Evolutionary conservation across 805 yeast genomes (phyloP).

Genomic region (Wickerhamomyces xylosicus): DNA sequence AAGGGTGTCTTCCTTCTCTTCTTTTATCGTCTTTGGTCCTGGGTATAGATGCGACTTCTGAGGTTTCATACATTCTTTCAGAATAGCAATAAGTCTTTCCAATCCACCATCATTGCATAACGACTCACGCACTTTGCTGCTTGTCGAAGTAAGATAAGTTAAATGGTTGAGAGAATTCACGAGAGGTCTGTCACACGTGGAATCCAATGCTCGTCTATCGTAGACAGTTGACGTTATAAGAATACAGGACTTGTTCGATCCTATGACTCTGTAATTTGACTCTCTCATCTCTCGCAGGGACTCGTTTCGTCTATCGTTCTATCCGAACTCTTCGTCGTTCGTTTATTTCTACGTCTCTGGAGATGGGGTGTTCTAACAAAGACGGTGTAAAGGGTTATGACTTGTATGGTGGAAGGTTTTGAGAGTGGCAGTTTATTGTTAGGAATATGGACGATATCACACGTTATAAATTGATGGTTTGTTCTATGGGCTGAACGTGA

Average conservation of each 20-base stretch:
- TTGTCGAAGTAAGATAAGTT: constrained; percentile 76
- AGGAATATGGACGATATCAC: too few species aligned
- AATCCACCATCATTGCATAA: constrained; percentile 85
- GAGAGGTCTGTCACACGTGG: constrained; percentile 79
- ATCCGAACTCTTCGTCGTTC: too few species aligned
- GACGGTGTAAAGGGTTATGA: too few species aligned
- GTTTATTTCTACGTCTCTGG: too few species aligned
- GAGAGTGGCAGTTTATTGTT: too few species aligned
- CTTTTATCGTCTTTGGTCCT: constrained; percentile 14
- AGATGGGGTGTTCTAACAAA: too few species aligned
- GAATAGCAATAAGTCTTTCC: constrained; percentile 75
- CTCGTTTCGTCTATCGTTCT: too few species aligned
- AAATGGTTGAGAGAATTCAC: constrained; percentile 87
- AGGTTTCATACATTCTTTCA: constrained; percentile 54
- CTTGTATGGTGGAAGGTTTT: too few species aligned
- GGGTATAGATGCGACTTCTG: background rate
- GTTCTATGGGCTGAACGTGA: too few species aligned
- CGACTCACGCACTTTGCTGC: constrained; percentile 85
- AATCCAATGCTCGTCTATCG: constrained; percentile 87
- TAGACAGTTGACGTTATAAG: constrained; percentile 81
- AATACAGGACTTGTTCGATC: constrained; percentile 84
- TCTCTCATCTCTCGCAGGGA: constrained; percentile 93
- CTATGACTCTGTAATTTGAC: constrained; percentile 70
- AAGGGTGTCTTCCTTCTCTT: constrained; percentile 33
- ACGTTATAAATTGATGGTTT: too few species aligned